phyloP scores from a whole-genome alignment of 441 rosid genomes.

The Biscutella laevigata region DNA sequence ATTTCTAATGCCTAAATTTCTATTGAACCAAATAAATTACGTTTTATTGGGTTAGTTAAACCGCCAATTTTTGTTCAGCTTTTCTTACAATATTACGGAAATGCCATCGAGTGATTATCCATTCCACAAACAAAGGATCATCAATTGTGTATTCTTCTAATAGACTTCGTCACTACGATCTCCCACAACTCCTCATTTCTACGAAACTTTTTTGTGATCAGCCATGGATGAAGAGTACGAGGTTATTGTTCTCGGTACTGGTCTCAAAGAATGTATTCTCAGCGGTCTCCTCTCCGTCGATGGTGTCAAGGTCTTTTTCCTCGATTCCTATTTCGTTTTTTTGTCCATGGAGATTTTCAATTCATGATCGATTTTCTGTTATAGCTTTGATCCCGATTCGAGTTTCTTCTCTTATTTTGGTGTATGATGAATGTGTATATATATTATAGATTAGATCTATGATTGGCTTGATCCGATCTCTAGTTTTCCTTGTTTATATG shows the following conservation, averaged over 20 bases:
- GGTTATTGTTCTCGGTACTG: slow-evolving; percentile 49
- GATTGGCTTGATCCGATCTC: slow-evolving; percentile 11
- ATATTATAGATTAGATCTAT: slow-evolving; percentile 21
- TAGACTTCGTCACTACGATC: too few relatives aligned
- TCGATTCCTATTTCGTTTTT: background rate
- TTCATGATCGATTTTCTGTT: background rate
- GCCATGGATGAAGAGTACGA: slow-evolving; percentile 52
- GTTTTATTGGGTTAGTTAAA: too few relatives aligned
- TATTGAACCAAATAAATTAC: too few relatives aligned
- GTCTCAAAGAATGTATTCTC: slow-evolving; percentile 53
- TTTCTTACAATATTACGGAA: too few relatives aligned
- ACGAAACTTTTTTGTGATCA: background rate
- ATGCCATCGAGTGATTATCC: too few relatives aligned
- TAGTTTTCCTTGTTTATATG: background rate
- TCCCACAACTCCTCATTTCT: too few relatives aligned
- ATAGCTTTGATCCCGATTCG: background rate
- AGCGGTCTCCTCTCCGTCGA: slow-evolving; percentile 55
- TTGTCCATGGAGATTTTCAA: background rate
- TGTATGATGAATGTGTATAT: background rate
- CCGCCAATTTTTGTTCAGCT: too few relatives aligned
- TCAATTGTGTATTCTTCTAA: too few relatives aligned
- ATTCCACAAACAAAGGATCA: too few relatives aligned
- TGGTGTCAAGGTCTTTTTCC: slow-evolving; percentile 40
- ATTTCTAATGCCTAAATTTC: too few relatives aligned
- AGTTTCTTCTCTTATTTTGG: background rate